Base-by-base conservation (phyloP, 2,329 filamentous ascomycete genomes). In the Penicillium sp. region DNA sequence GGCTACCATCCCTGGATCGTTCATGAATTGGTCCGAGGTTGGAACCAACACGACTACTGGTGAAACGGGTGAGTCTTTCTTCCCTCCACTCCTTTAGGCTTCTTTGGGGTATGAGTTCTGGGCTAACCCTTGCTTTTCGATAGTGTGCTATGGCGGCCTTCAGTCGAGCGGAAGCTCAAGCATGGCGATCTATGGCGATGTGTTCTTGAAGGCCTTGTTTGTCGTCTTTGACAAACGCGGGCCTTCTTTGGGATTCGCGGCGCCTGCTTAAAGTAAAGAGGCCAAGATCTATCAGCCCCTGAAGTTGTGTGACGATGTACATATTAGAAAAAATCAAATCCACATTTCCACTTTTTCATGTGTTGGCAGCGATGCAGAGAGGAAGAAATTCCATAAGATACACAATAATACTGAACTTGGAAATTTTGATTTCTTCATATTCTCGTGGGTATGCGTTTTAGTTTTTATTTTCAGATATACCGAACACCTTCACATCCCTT, bases 101-200 rank as follows among this genome's bases (percentile, higher is more conserved):
- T 40, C 21, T 9, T 50, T 32, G 7, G n/a, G 34, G 25, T 37
- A 10, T 31, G 18, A 40, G 27, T 34, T 29, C 38, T 7, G 35
- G 40, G 29, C 52, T 54, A 55, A 58, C 40, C 13, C 18, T 41
- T 42, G 38, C 47, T 59, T 35, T 25, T 49, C 23, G 27, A 21
- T 44, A 78, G 76, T 82, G 18, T 86, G 84, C 48, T 77, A 84
- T 48, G 84, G 84, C 44, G 84, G 83, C 18, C 72, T 86, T 16
- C 82, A 84, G 58, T 84, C 83, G 3, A 81, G 81, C 55, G 80
- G 82, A 57, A 80, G 82, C 50, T 80, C 81, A 46, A 70, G 72
- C 2, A 78, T 86, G 61, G 77, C 79, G 35, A 82, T 87, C 48
- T 80, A 80, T 52, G 84, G 84, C n/a, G 84, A 86, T 62, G 77